phyloP scores from a whole-genome alignment of 768 basidiomycete species.

The Tephrocybe sp. region DNA sequence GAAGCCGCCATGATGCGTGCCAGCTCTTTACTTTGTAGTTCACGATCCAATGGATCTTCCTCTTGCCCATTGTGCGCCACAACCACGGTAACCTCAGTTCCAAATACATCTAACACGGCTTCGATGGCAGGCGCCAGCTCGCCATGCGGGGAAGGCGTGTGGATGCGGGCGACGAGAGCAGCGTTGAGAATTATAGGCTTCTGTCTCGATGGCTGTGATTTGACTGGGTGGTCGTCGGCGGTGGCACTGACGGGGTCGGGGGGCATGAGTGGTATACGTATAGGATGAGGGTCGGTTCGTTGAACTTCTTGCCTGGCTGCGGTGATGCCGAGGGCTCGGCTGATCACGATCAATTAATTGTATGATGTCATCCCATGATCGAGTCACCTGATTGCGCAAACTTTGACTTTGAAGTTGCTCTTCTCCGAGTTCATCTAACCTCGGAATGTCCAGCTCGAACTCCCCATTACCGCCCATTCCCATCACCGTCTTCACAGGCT shows the following conservation, averaged over 20 bases:
- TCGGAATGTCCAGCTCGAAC: neutral
- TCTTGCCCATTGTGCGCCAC: slow-evolving; percentile 95
- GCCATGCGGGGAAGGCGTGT: slow-evolving; percentile 82
- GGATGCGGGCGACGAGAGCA: slow-evolving; percentile 54
- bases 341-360: no score
- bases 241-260: no score
- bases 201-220: neutral
- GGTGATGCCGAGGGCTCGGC: no score
- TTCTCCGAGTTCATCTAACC: neutral
- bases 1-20: slow-evolving; percentile 73
- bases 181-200: slow-evolving; percentile 37
- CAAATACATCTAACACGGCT: slow-evolving; percentile 77
- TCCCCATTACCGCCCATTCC: slow-evolving; percentile 52
- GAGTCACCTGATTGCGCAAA: no score
- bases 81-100: slow-evolving; percentile 76
- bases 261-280: no score
- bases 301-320: no score
- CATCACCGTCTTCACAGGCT: slow-evolving; percentile 95
- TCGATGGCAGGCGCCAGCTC: slow-evolving; percentile 91
- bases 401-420: neutral
- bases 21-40: slow-evolving; percentile 78
- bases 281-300: no score
- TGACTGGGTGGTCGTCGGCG: no score
- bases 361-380: no score
- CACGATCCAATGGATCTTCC: slow-evolving; percentile 85